Base-by-base conservation (phyloP, 495 filamentous ascomycete species). In the Trichoderma reesei region DNA sequence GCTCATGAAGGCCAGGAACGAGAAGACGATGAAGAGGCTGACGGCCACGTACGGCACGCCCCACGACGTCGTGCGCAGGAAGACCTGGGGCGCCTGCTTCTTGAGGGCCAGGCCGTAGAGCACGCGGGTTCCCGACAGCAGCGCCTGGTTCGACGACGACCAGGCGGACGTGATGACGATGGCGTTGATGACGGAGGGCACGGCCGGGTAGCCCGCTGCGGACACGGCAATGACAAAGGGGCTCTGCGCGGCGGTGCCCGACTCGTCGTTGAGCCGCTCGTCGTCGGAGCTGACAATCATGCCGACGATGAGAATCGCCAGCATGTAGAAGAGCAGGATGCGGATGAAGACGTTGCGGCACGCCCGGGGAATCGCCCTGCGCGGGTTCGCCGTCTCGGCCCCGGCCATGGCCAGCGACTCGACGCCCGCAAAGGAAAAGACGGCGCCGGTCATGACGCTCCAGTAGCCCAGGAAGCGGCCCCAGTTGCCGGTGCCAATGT, bases 291-390 rank as follows among this genome's bases (percentile, higher is more conserved):
- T 69, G 9, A 82, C 69, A 62, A 88, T 75, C 54, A 88, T 74
- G 39, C 86, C 86, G 36, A 88, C 71, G 61, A 88, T 72, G 71
- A 86, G 81, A 26, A 88, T 76, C 59, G 79, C 82, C 59, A 87
- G 68, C 56, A 87, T 74, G 75, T 95, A 96, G 80, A 96, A 95
- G 77, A 95, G 83, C 63, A 88, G 72, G 70, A 96, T 90, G 61
- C 91, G 88, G 80, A 89, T 92, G 74, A 96, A 93, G 63, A 90
- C 90, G 63, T 90, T 85, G 51, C 87, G 87, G 10, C 87, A 87
- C 5, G 91, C 92, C 65, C 82, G 81, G 60, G 91, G 91, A 63
- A 96, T 85, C 60, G 89, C 88, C 68, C 84, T 85, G 39, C 86
- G 79, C 2, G 91, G 92, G 66, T 90, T 90, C 31, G 82, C 83